Percentiles rank a stretch among this genome's conserved stretches.
Conservation (phyloP, 768 basidiomycete species). For the Cubamyces lactineus region DNA sequence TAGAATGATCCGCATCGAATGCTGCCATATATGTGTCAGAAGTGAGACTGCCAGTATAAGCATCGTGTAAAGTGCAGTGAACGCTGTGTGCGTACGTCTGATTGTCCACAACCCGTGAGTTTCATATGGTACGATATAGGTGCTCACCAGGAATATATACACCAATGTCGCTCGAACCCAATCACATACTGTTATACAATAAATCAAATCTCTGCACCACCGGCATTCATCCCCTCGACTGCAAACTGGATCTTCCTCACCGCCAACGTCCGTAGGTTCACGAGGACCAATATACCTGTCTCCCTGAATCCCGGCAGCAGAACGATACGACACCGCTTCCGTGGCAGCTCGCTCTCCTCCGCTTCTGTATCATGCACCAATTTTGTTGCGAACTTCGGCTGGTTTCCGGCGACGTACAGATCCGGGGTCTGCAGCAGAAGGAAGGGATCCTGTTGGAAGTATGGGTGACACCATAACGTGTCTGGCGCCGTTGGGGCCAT, state of each 20-base stretch:
- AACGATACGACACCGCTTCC: constrained; percentile 66
- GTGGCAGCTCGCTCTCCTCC: constrained; percentile 25
- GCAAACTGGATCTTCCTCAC: constrained; percentile 65
- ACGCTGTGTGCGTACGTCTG: no score
- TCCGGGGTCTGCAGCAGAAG: constrained; percentile 84
- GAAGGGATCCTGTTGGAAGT: constrained; percentile 86
- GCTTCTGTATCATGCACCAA: constrained; percentile 48
- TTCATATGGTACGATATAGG: no score
- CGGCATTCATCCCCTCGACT: constrained; percentile 41
- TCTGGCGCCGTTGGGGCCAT: constrained; percentile 99
- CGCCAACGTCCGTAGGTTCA: constrained; percentile 78
- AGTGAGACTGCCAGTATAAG: no score
- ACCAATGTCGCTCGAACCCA: no score
- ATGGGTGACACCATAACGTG: constrained; percentile 98
- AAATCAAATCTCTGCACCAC: constrained; percentile 23
- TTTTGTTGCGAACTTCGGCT: constrained; percentile 79
- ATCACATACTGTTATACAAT: background rate
- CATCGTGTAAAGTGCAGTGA: no score
- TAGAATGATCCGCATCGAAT: background rate
- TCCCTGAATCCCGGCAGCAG: constrained; percentile 81
- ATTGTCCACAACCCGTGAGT: no score
- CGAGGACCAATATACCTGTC: constrained; percentile 76
- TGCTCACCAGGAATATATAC: background rate
- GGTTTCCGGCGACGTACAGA: constrained; percentile 91
- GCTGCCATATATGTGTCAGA: no score